phyloP scores from a whole-genome alignment of 1,284 basidiomycete species.

The Cutaneotrichosporon sp. region DNA sequence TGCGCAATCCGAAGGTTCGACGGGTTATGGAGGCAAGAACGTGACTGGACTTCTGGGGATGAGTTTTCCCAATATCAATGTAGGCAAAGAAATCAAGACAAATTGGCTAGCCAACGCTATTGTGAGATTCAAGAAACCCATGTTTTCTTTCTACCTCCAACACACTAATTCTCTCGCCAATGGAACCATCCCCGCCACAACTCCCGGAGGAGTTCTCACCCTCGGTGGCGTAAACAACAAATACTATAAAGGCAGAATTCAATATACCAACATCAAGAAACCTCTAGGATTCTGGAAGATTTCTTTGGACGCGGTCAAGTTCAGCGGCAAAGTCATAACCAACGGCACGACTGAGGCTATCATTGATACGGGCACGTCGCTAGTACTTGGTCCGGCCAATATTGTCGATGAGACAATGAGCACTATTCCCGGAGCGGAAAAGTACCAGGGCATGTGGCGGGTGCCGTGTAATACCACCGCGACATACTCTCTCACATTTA shows the following conservation, averaged over 20 bases:
- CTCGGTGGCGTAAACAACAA: constrained; percentile 60
- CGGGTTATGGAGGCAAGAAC: constrained; percentile 18
- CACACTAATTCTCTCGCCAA: not conserved
- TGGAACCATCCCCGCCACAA: constrained; percentile 21
- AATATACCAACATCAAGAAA: constrained; percentile 61
- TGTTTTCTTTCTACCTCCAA: constrained; percentile 9
- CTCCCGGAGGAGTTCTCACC: constrained; percentile 68
- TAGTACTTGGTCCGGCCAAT: constrained; percentile 27
- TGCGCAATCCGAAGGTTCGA: constrained; percentile 6
- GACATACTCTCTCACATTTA: constrained; percentile 12
- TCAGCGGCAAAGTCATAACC: constrained; percentile 10
- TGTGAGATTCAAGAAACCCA: not conserved
- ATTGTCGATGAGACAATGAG: constrained; percentile 27
- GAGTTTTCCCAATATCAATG: constrained; percentile 55
- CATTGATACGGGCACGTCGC: constrained; percentile 37
- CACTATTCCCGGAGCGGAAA: constrained; percentile 22
- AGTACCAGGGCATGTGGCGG: not conserved
- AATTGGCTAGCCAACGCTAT: constrained; percentile 7
- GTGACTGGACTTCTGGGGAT: constrained; percentile 57
- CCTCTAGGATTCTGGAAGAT: constrained; percentile 18
- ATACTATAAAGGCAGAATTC: constrained; percentile 70
- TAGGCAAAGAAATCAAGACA: constrained; percentile 43
- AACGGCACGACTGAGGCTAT: constrained; percentile 6
- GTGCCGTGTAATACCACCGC: constrained; percentile 14
- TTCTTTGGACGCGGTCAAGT: not conserved